A percentile compares a stretch with the other conserved stretches of the same genome.
These are phyloP conservation scores for Cordyceps javanica DNA, from an alignment of 2,329 filamentous ascomycete genomes.

Conservation along the genomic window DNA sequence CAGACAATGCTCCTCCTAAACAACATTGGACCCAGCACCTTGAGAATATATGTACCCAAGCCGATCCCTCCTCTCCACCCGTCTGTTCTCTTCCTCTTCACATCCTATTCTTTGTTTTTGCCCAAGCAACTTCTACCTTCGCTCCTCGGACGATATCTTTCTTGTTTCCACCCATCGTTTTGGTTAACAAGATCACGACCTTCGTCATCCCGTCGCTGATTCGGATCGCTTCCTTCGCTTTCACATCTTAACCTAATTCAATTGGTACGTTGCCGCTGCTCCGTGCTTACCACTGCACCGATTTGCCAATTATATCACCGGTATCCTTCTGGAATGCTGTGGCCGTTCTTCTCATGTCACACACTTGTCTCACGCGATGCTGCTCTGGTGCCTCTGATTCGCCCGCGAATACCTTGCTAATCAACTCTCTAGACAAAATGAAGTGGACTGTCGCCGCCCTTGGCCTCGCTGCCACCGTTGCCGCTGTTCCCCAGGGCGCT, in stretches of 20 bases:
- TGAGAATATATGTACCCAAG: conserved; percentile 9
- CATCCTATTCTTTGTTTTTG: not conserved
- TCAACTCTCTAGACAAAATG: conserved; percentile 23
- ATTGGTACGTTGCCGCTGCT: not conserved
- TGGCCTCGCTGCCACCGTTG: conserved; percentile 37
- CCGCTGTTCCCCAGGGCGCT: conserved; percentile 34
- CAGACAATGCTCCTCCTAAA: conserved; percentile 3
- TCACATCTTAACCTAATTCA: conserved; percentile 10
- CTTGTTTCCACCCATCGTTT: conserved; percentile 11
- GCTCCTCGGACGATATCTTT: conserved; percentile 5
- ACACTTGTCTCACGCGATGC: not conserved
- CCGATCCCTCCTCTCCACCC: conserved; percentile 4
- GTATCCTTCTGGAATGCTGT: not conserved
- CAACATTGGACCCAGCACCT: not conserved
- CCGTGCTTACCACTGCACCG: not conserved
- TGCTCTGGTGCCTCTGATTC: not conserved
- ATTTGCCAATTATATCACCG: not conserved
- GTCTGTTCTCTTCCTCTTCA: not conserved
- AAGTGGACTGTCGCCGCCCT: conserved; percentile 24
- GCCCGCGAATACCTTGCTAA: not conserved
- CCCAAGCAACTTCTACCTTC: not conserved
- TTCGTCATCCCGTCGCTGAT: conserved; percentile 11
- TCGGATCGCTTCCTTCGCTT: not conserved
- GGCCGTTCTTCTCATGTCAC: not conserved
- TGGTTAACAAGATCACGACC: conserved; percentile 6